These are phyloP conservation scores for Pyrenophora teres DNA, from an alignment of 2,329 filamentous ascomycete species.

Conservation along the genomic window DNA sequence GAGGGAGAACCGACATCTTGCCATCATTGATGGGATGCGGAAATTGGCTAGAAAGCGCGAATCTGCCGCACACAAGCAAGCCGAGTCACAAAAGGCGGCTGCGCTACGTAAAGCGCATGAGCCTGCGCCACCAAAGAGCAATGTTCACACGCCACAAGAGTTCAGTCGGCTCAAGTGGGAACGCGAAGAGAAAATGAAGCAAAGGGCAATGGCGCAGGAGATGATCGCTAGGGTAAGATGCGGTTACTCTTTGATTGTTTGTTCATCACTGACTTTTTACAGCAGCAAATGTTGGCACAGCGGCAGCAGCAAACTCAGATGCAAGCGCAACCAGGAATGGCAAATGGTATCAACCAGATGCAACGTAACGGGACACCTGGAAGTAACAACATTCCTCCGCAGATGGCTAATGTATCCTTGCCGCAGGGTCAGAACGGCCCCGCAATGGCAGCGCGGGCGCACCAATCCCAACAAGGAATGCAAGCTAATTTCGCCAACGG, in stretches of 20 bases:
- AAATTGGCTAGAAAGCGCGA: slow-evolving; percentile 96
- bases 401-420: slow-evolving; percentile 36
- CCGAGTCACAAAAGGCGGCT: slow-evolving; percentile 71
- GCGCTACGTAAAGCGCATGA: slow-evolving; percentile 83
- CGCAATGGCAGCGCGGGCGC: slow-evolving; percentile 42
- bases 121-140: slow-evolving; percentile 61
- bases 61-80: slow-evolving; percentile 81
- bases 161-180: slow-evolving; percentile 90
- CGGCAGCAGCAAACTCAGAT: slow-evolving; percentile 45
- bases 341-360: slow-evolving; percentile 47
- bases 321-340: slow-evolving; percentile 46
- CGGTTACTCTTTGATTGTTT: background rate
- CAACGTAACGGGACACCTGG: slow-evolving; percentile 51
- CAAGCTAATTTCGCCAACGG: slow-evolving; percentile 55
- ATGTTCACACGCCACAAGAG: slow-evolving; percentile 78
- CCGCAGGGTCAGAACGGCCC: slow-evolving; percentile 39
- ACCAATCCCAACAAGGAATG: slow-evolving; percentile 50
- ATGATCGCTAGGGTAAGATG: slow-evolving; percentile 52
- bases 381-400: slow-evolving; percentile 31
- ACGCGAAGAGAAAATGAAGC: slow-evolving; percentile 69
- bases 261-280: slow-evolving; percentile 20
- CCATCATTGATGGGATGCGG: slow-evolving; percentile 90
- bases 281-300: slow-evolving; percentile 44
- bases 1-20: slow-evolving; percentile 82
- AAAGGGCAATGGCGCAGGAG: slow-evolving; percentile 64